Evolutionary conservation across 2,329 filamentous ascomycete species (phyloP).

Genomic region (Thielaviopsis ethacetica): DNA sequence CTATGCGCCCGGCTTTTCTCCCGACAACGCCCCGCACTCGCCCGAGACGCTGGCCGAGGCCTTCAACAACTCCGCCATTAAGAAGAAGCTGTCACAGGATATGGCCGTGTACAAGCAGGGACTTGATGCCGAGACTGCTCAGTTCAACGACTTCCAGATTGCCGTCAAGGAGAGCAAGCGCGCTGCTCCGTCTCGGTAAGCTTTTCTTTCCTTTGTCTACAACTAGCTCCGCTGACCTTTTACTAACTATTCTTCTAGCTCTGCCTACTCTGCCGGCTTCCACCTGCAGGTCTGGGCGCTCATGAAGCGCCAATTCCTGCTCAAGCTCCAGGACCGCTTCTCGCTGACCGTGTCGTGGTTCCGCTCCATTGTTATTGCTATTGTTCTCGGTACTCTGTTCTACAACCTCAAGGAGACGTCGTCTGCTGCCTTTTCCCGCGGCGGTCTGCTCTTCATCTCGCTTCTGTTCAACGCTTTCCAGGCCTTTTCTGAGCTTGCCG

Average conservation of each 20-base stretch:
- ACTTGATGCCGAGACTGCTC: slow-evolving; percentile 46
- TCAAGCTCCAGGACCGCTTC: slow-evolving; percentile 76
- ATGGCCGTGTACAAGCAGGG: slow-evolving; percentile 53
- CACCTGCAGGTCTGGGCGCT: slow-evolving; percentile 68
- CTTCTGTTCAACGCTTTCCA: slow-evolving; percentile 80
- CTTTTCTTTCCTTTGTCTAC: neutral
- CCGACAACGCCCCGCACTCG: slow-evolving; percentile 50
- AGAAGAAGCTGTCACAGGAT: slow-evolving; percentile 41
- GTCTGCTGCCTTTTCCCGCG: slow-evolving; percentile 62
- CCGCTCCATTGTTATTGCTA: slow-evolving; percentile 51
- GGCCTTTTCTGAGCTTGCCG: slow-evolving; percentile 61
- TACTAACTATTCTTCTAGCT: neutral
- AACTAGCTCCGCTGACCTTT: neutral
- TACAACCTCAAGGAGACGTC: slow-evolving; percentile 49
- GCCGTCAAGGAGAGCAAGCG: slow-evolving; percentile 69
- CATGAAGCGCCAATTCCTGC: slow-evolving; percentile 67
- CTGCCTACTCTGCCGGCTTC: slow-evolving; percentile 56
- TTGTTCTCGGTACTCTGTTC: slow-evolving; percentile 68
- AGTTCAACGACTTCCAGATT: slow-evolving; percentile 58
- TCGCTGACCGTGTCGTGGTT: slow-evolving; percentile 58
- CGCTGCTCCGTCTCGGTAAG: slow-evolving; percentile 44
- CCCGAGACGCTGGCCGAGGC: slow-evolving; percentile 51
- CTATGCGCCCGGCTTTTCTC: slow-evolving; percentile 50
- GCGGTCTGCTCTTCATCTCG: slow-evolving; percentile 64
- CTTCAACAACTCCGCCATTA: slow-evolving; percentile 48